Evolutionary conservation across 73 alveolate species (phyloP).

Genomic region (Paramecium biaurelia): DNA sequence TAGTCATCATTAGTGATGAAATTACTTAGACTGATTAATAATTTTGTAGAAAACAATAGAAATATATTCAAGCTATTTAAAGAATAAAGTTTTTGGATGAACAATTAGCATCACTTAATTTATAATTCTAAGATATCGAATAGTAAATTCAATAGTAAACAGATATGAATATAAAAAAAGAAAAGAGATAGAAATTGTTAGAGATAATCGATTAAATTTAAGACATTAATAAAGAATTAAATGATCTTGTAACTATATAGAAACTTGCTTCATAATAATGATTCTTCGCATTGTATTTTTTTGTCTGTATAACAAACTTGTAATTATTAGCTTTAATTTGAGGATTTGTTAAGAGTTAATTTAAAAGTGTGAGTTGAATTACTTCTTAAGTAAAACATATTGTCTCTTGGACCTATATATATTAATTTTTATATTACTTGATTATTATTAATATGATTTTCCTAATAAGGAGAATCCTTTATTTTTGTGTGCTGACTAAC

Average conservation of each 20-base stretch:
- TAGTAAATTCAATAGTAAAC: not conserved
- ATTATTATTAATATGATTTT: not conserved
- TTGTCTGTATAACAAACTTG: not conserved
- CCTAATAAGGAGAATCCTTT: not conserved
- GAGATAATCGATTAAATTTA: not conserved
- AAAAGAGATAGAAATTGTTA: not conserved
- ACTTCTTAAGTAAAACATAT: not conserved
- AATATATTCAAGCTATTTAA: not conserved
- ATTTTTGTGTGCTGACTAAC: slow-evolving; percentile 1
- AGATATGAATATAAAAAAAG: not conserved
- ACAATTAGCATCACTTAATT: not conserved
- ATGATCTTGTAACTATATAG: slow-evolving; percentile 22
- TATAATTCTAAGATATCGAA: not conserved
- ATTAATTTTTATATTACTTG: not conserved
- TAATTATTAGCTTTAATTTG: not conserved
- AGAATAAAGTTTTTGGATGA: not conserved
- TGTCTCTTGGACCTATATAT: not conserved
- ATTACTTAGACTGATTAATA: not conserved
- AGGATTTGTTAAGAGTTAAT: not conserved
- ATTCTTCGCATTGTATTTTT: slow-evolving; percentile 1
- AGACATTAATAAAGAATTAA: not conserved
- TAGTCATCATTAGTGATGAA: not conserved
- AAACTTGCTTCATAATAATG: slow-evolving; percentile 29
- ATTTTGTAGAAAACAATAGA: not conserved
- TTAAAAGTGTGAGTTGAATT: not conserved